A percentile compares a stretch with the other conserved stretches of the same genome.
Conservation (phyloP, 192 early-diverging fungal genomes). For the Gonapodya sp. region DNA sequence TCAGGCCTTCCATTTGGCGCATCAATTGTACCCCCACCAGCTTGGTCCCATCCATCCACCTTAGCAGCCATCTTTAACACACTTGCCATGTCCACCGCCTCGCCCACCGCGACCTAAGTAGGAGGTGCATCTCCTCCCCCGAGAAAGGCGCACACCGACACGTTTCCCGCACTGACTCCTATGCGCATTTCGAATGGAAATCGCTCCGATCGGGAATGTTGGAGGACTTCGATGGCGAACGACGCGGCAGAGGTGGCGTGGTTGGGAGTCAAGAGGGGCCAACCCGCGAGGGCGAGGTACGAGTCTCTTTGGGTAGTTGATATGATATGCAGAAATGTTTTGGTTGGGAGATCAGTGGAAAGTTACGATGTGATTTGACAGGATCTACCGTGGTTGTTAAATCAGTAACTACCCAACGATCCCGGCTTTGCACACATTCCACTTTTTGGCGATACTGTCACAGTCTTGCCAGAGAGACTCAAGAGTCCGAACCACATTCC, state of each 20-base stretch:
- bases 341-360: too few species aligned
- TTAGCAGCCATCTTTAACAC: background rate
- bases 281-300: background rate
- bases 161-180: background rate
- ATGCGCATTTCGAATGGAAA: background rate
- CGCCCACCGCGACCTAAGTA: background rate
- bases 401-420: background rate
- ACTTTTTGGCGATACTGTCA: background rate
- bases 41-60: background rate
- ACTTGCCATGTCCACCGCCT: background rate
- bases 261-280: background rate
- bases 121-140: background rate
- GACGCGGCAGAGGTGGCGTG: background rate
- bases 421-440: background rate
- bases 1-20: background rate
- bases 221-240: background rate
- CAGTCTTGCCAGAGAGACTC: background rate
- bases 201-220: background rate
- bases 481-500: background rate
- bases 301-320: background rate
- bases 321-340: too few species aligned
- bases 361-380: too few species aligned
- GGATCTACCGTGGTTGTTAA: too few species aligned
- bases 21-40: background rate
- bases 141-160: background rate